Percentiles rank a stretch among this genome's conserved stretches.
Evolutionary conservation across 805 yeast genomes (phyloP).

Genomic region (Candida ovalis): DNA sequence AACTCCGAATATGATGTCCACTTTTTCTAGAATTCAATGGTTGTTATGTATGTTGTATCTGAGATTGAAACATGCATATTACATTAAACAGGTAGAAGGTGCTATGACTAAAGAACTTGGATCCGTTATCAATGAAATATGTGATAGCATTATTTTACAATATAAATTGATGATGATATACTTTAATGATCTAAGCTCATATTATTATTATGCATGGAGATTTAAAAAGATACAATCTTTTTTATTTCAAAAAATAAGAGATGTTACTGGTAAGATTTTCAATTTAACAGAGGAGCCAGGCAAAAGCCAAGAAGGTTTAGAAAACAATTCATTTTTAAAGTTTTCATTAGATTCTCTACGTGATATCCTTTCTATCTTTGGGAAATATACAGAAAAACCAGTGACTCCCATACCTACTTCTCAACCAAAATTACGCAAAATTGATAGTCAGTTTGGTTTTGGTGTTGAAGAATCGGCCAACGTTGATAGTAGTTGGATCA

Average conservation of each 20-base stretch:
- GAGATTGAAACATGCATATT: constrained; percentile 15
- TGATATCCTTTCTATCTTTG: background rate
- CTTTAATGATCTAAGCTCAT: constrained; percentile 11
- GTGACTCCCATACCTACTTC: background rate
- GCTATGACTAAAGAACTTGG: constrained; percentile 7
- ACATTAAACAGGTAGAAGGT: constrained; percentile 8
- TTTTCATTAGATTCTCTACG: constrained; percentile 5
- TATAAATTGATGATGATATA: constrained; percentile 1
- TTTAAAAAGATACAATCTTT: constrained; percentile 15
- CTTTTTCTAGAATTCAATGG: constrained; percentile 12
- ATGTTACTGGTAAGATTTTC: constrained; percentile 4
- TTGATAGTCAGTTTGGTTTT: background rate
- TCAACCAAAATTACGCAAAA: background rate
- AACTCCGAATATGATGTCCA: constrained; percentile 32
- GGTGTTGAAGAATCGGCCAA: background rate
- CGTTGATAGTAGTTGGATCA: constrained; percentile 13
- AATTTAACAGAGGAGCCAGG: constrained; percentile 9
- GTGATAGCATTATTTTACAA: background rate
- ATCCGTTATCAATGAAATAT: background rate
- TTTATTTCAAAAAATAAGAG: constrained; percentile 5
- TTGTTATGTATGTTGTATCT: constrained; percentile 1
- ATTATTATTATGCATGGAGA: constrained; percentile 25
- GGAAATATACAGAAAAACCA: background rate
- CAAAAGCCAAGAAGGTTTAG: constrained; percentile 1
- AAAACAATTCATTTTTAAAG: constrained; percentile 1